Percentiles rank a stretch among this genome's conserved stretches.
phyloP scores from a whole-genome alignment of 495 filamentous ascomycete species.

The Penicillium subrubescens region DNA sequence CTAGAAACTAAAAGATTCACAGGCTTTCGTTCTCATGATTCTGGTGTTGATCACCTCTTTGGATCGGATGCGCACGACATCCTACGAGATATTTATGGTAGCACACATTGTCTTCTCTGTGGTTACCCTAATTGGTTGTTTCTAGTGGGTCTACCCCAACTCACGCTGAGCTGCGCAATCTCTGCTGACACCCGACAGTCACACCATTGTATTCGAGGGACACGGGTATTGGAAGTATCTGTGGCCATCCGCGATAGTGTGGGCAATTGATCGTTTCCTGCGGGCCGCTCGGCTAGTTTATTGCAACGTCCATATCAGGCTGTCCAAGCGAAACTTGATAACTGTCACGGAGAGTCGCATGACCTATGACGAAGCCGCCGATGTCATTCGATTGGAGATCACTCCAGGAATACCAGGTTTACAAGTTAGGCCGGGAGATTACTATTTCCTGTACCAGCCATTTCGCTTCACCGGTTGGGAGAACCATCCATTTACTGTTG shows the following conservation, averaged over 20 bases:
- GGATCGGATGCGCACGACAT: slow-evolving; percentile 46
- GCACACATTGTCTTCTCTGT: slow-evolving; percentile 56
- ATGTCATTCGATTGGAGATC: slow-evolving; percentile 54
- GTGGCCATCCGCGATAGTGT: slow-evolving; percentile 53
- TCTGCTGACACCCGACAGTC: slow-evolving; percentile 35
- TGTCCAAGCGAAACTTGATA: slow-evolving; percentile 18
- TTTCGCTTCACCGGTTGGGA: slow-evolving; percentile 55
- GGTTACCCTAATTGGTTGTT: slow-evolving; percentile 52
- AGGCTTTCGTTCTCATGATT: slow-evolving; percentile 54
- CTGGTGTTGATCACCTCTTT: slow-evolving; percentile 48
- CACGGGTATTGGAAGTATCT: slow-evolving; percentile 54
- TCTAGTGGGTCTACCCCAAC: slow-evolving; percentile 44
- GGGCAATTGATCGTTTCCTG: slow-evolving; percentile 52
- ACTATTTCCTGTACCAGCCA: slow-evolving; percentile 60
- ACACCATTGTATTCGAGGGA: slow-evolving; percentile 50
- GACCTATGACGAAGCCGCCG: slow-evolving; percentile 48
- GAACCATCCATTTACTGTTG: slow-evolving; percentile 63
- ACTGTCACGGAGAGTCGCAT: slow-evolving; percentile 36
- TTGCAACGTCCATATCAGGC: slow-evolving; percentile 45
- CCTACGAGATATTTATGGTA: slow-evolving; percentile 58
- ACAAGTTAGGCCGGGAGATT: slow-evolving; percentile 49
- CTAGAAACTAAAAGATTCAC: neutral
- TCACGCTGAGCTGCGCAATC: neutral
- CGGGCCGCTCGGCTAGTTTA: slow-evolving; percentile 50
- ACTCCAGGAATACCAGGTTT: slow-evolving; percentile 34